Percentiles rank a stretch among this genome's conserved stretches.
Evolutionary conservation across 768 basidiomycete genomes (phyloP).

Genomic region (Zangia roseola): DNA sequence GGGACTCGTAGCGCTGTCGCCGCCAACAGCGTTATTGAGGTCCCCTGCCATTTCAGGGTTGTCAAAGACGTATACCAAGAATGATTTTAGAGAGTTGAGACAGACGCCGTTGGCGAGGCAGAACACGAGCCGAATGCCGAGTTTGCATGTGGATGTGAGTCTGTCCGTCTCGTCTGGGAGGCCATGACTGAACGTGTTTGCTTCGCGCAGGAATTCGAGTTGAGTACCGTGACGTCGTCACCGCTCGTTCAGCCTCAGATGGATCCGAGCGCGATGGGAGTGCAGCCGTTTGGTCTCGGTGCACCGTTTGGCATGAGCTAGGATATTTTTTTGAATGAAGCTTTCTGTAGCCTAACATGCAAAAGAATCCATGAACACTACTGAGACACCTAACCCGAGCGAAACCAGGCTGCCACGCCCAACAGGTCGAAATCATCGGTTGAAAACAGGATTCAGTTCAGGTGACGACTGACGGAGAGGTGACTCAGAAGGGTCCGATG

Average conservation of each 20-base stretch:
- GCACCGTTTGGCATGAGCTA: slow-evolving; percentile 29
- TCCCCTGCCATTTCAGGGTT: slow-evolving; percentile 74
- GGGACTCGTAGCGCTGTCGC: slow-evolving; percentile 64
- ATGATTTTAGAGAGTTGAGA: slow-evolving; percentile 79
- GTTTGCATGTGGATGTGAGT: slow-evolving; percentile 77
- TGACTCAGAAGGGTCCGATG: too few species aligned
- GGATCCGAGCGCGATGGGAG: slow-evolving; percentile 17
- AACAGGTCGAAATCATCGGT: too few species aligned
- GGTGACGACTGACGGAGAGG: too few species aligned
- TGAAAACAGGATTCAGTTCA: too few species aligned
- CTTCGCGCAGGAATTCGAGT: slow-evolving; percentile 37
- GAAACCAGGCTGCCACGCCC: too few species aligned
- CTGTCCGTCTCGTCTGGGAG: background rate
- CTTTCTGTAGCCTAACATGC: too few species aligned
- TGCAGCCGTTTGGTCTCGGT: slow-evolving; percentile 28
- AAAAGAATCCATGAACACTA: too few species aligned
- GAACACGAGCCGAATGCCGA: slow-evolving; percentile 84
- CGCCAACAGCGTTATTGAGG: slow-evolving; percentile 65
- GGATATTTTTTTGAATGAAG: background rate
- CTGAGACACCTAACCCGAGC: too few species aligned
- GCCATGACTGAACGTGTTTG: background rate
- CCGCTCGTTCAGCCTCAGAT: slow-evolving; percentile 33
- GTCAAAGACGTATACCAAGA: slow-evolving; percentile 78
- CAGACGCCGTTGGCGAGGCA: slow-evolving; percentile 66
- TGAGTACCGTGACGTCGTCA: slow-evolving; percentile 26